phyloP scores from a whole-genome alignment of 106 monocot species.

The Apostasia ramifera region DNA sequence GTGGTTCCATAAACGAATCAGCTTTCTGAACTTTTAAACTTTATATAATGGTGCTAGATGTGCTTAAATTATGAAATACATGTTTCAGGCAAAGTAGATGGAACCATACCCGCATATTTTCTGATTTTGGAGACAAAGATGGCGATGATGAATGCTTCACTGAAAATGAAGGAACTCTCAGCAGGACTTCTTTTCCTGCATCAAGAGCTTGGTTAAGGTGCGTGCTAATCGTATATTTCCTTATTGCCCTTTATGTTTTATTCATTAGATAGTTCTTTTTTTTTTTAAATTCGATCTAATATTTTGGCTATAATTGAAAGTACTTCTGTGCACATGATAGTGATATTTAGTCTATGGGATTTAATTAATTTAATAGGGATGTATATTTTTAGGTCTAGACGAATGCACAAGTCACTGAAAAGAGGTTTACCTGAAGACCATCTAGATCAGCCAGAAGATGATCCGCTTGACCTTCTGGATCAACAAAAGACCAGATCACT shows the following conservation, averaged over 20 bases:
- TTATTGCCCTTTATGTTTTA: neutral
- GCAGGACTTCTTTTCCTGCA: constrained; percentile 9
- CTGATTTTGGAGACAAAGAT: constrained; percentile 57
- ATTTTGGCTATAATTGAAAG: no score
- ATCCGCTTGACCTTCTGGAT: constrained; percentile 79
- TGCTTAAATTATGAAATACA: neutral
- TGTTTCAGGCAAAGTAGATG: constrained; percentile 60
- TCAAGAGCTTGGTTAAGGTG: constrained; percentile 37
- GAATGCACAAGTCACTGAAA: constrained; percentile 11
- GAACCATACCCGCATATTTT: constrained; percentile 76
- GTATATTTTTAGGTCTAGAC: constrained; percentile 24
- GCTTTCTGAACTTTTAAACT: no score
- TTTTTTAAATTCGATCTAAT: no score
- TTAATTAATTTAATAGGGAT: neutral
- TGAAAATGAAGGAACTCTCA: constrained; percentile 10
- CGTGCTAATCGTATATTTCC: neutral
- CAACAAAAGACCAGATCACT: constrained; percentile 55
- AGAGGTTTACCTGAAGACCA: constrained; percentile 50
- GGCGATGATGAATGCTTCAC: constrained; percentile 21
- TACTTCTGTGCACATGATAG: no score
- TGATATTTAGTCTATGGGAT: neutral
- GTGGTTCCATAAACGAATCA: no score
- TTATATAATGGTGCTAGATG: no score
- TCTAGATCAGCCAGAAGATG: constrained; percentile 34
- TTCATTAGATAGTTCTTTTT: neutral